These are phyloP conservation scores for Fallopia convolvulus DNA, from an alignment of 148 eudicot species.

Conservation along the genomic window DNA sequence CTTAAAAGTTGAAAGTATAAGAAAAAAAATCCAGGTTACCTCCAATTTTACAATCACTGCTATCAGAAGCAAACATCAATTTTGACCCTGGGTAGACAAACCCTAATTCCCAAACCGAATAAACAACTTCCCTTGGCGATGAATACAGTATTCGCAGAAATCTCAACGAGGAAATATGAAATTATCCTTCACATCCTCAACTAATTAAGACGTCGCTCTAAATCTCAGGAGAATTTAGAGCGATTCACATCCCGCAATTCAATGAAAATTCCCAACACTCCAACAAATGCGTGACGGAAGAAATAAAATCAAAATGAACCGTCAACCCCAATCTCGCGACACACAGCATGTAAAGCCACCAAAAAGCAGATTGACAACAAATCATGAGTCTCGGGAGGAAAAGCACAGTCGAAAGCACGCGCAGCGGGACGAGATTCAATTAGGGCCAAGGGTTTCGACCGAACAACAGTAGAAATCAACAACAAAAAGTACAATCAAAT, in stretches of 20 bases:
- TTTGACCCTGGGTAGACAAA: neutral
- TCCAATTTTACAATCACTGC: neutral
- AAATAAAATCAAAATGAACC: neutral
- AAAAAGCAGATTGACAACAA: neutral
- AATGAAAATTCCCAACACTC: neutral
- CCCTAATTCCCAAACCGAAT: neutral
- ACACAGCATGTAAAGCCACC: neutral
- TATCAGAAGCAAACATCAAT: neutral
- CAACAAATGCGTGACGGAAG: neutral
- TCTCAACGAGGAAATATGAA: neutral
- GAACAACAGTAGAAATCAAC: neutral
- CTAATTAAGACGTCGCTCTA: neutral
- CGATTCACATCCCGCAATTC: neutral
- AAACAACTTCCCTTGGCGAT: neutral
- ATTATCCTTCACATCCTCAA: neutral
- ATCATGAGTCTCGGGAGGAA: neutral
- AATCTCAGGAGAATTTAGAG: neutral
- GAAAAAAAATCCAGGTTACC: neutral
- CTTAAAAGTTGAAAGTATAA: neutral
- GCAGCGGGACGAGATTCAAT: neutral
- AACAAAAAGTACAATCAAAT: neutral
- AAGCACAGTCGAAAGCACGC: neutral
- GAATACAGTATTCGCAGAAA: neutral
- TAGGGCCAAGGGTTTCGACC: conserved; percentile 4
- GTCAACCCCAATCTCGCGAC: neutral